Base-by-base conservation (phyloP, 768 basidiomycete genomes). In the Lactarius evosmus region DNA sequence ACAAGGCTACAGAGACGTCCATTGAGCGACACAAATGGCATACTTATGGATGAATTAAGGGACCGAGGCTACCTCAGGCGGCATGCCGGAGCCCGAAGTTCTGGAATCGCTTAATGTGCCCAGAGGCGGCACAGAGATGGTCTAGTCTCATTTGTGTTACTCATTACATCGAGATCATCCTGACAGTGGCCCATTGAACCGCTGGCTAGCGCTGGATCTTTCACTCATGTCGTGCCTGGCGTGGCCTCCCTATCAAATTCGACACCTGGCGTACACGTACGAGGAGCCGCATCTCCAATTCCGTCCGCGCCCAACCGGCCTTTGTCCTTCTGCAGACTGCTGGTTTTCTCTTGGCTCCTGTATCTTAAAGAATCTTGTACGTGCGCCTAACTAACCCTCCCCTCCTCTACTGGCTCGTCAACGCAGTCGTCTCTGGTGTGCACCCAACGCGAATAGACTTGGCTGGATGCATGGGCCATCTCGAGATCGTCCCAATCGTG, bases 1-100 rank as follows among this genome's bases (percentile, higher is more conserved):
- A 60, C 53, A 64, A 64, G 29, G 51, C 27, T 32, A 32, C 51
- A 52, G 51, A 52, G 51, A 52, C 51, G 51, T 52, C 51, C 51
- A 16, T 52, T 52, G 51, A 52, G 51, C 19, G 29, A 52, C 19
- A 32, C 30, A 52, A 52, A 30, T 6, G 51, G 27, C 29, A 29
- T 30, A 7, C 6, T 2, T 29, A 29, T 32, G 51, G 19, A 32
- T n/a, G 51, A 29, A 32, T n/a, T 52, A 30, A 52, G 51, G 16
- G 51, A 52, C 29, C 51, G 29, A 29, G 7, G 51, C 51, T 11
- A 32, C 51, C 51, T 9, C 9, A 32, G 30, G 51, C n/a, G 46
- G n/a, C 27, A 52, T 52, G 17, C 2, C 29, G 9, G 51, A 30
- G 29, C 19, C 51, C 17, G 9, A 52, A 17, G 30, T 52, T 32